phyloP scores from a whole-genome alignment of 1,284 basidiomycete species.

The Schizophyllum amplum region DNA sequence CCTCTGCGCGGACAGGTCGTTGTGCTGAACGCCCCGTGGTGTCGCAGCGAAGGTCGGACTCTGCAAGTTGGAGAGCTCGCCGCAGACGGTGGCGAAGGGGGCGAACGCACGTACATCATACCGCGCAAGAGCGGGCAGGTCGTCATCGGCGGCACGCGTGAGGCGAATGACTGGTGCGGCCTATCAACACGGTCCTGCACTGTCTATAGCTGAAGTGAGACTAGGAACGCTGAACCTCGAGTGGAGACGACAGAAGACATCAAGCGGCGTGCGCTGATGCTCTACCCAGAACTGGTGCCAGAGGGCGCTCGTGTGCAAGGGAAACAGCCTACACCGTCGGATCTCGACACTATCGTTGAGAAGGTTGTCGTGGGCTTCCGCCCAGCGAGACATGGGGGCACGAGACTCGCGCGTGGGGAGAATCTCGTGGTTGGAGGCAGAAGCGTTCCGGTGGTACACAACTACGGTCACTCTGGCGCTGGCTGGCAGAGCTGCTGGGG shows the following conservation, averaged over 20 bases:
- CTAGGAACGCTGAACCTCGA: conserved; percentile 10
- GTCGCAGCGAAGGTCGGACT: conserved; percentile 15
- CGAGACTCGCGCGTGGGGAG: conserved; percentile 13
- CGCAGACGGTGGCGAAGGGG: conserved; percentile 10
- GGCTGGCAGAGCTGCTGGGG: conserved; percentile 18
- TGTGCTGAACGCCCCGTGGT: conserved; percentile 17
- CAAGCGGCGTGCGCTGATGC: conserved; percentile 12
- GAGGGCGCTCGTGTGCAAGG: not conserved
- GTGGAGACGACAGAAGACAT: conserved; percentile 14
- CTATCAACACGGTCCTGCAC: not conserved
- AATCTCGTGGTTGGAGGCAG: conserved; percentile 4
- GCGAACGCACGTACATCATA: conserved; percentile 18
- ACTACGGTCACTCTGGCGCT: conserved; percentile 16
- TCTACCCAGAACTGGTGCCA: conserved; percentile 14
- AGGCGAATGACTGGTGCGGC: conserved; percentile 15
- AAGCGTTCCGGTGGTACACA: conserved; percentile 14
- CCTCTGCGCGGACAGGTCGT: conserved; percentile 18
- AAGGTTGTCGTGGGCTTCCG: conserved; percentile 15
- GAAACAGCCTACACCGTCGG: conserved; percentile 8
- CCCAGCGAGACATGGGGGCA: conserved; percentile 14
- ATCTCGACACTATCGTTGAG: conserved; percentile 14
- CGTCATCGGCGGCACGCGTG: conserved; percentile 15
- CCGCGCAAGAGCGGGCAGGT: conserved; percentile 17
- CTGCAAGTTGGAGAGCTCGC: conserved; percentile 8
- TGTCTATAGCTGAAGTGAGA: not conserved